Evolutionary conservation across 495 filamentous ascomycete genomes (phyloP).

Genomic region (Tuber aestivum): DNA sequence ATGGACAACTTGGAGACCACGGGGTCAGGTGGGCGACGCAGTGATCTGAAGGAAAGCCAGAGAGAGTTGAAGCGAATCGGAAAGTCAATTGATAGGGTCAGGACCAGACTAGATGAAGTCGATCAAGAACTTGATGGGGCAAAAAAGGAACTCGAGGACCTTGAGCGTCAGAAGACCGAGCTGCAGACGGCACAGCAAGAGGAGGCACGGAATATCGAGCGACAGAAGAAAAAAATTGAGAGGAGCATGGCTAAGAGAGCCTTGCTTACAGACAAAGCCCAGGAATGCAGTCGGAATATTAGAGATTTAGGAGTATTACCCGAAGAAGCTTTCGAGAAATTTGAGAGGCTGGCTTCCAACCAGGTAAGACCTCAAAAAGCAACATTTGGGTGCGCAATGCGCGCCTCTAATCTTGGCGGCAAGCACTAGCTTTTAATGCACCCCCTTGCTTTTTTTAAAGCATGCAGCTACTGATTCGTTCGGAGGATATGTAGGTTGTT

Average conservation of each 20-base stretch:
- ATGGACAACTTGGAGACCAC: slow-evolving; percentile 55
- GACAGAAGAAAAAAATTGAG: slow-evolving; percentile 83
- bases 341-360: slow-evolving; percentile 71
- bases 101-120: slow-evolving; percentile 62
- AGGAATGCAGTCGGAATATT: slow-evolving; percentile 79
- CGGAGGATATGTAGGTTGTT: slow-evolving; percentile 53
- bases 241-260: slow-evolving; percentile 83
- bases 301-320: slow-evolving; percentile 88
- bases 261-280: slow-evolving; percentile 64
- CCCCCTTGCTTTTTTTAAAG: slow-evolving; percentile 10
- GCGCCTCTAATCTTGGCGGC: slow-evolving; percentile 12
- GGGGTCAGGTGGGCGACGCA: slow-evolving; percentile 49
- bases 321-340: slow-evolving; percentile 89
- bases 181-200: slow-evolving; percentile 66
- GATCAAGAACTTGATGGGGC: slow-evolving; percentile 64
- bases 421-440: slow-evolving; percentile 12
- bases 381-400: slow-evolving; percentile 45
- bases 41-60: slow-evolving; percentile 71
- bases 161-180: slow-evolving; percentile 60
- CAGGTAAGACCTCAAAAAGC: slow-evolving; percentile 36
- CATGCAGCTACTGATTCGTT: slow-evolving; percentile 16
- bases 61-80: slow-evolving; percentile 72
- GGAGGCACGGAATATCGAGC: slow-evolving; percentile 72
- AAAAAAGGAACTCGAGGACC: slow-evolving; percentile 53
- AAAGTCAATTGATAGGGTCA: slow-evolving; percentile 57